A percentile compares a stretch with the other conserved stretches of the same genome.
Evolutionary conservation across 306 rosid genomes (phyloP).

Genomic region (Cucumis cinereus): DNA sequence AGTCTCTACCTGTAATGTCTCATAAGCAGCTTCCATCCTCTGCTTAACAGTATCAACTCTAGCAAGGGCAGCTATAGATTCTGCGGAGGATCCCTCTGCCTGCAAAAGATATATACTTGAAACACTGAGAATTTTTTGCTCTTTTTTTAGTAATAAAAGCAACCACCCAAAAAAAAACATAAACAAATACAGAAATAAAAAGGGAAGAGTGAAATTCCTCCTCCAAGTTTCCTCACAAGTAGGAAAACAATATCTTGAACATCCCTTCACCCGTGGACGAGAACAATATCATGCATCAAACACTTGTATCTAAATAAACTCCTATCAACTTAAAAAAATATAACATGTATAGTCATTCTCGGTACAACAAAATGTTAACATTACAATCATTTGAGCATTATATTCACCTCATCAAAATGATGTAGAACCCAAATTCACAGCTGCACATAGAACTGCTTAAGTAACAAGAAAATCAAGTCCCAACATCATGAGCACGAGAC

Average conservation of each 20-base stretch:
- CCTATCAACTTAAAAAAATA: not conserved
- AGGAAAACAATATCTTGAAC: not conserved
- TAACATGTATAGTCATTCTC: not conserved
- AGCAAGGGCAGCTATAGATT: constrained; percentile 89
- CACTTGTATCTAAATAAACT: not conserved
- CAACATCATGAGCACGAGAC: not conserved
- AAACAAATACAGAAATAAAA: not conserved
- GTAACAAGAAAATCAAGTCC: not conserved
- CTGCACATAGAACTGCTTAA: not conserved
- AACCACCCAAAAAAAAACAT: not conserved
- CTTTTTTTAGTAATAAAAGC: not conserved
- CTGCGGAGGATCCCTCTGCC: constrained; percentile 99
- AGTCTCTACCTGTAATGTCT: constrained; percentile 66
- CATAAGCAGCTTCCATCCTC: constrained; percentile 97
- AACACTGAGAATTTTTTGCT: not conserved
- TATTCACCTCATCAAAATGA: not conserved
- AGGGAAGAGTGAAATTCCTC: not conserved
- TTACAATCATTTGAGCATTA: not conserved
- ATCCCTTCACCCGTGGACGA: not conserved
- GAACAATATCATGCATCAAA: not conserved
- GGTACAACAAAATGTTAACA: not conserved
- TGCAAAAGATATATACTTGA: constrained; percentile 9
- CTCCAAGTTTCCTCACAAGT: not conserved
- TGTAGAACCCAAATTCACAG: not conserved
- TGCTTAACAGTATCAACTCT: constrained; percentile 89